Conservation (phyloP, 129 eudicot genomes). For the Chrysanthemum makinoi region DNA sequence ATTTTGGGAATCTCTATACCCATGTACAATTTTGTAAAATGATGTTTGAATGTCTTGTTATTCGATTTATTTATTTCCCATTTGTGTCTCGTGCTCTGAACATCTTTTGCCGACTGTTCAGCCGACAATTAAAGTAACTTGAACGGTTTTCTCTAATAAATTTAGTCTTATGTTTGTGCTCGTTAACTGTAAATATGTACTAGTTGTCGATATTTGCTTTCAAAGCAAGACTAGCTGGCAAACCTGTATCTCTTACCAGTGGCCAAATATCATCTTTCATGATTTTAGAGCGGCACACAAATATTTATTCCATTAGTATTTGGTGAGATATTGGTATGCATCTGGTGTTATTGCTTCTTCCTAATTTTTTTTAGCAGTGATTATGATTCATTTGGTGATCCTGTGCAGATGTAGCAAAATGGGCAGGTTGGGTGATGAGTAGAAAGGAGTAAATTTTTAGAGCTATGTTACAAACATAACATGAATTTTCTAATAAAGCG, state of each 20-base stretch:
- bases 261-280: neutral
- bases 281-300: neutral
- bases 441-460: neutral
- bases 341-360: neutral
- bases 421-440: constrained; percentile 1
- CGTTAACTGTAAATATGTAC: constrained; percentile 1
- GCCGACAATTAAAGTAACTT: neutral
- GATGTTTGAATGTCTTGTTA: constrained; percentile 1
- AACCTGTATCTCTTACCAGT: neutral
- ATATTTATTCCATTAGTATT: neutral
- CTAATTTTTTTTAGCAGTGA: no score
- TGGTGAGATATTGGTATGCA: neutral
- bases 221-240: constrained; percentile 6
- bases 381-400: neutral
- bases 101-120: neutral
- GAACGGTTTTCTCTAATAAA: constrained; percentile 2
- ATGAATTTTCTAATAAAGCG: no score
- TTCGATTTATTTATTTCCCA: neutral
- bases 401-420: neutral
- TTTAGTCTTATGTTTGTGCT: neutral
- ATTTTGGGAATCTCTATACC: constrained; percentile 5
- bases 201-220: neutral
- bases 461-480: no score
- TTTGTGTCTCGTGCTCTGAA: neutral
- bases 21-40: neutral